Conservation (phyloP, 768 basidiomycete species). For the Rossbeevera mucosa region DNA sequence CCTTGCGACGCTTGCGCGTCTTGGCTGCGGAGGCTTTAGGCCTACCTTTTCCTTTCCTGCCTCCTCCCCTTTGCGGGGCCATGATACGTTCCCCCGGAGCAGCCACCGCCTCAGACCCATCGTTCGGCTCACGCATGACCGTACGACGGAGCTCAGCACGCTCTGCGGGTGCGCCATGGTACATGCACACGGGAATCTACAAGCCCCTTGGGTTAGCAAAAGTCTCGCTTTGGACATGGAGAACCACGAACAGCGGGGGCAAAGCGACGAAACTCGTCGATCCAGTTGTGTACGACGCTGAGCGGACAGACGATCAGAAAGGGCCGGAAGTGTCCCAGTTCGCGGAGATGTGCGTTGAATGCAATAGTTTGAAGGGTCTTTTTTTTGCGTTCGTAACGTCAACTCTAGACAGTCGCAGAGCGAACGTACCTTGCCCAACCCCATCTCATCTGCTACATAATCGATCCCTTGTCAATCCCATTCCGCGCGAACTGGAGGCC, state of each 20-base stretch:
- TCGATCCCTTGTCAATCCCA: conserved; percentile 2
- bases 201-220: not conserved
- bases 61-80: conserved; percentile 21
- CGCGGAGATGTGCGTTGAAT: conserved; percentile 86
- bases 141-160: conserved; percentile 75
- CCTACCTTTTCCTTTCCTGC: conserved; percentile 9
- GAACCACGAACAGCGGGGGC: conserved; percentile 62
- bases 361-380: conserved; percentile 95
- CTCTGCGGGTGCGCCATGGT: conserved; percentile 80
- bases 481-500: conserved; percentile 10
- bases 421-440: conserved; percentile 66
- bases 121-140: conserved; percentile 40
- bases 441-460: conserved; percentile 86
- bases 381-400: not conserved
- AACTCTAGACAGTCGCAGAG: not conserved
- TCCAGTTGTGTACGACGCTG: conserved; percentile 91
- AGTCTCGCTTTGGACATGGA: not conserved
- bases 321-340: conserved; percentile 61
- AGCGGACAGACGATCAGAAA: conserved; percentile 91
- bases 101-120: conserved; percentile 20
- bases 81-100: conserved; percentile 22
- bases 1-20: conserved; percentile 19
- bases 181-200: conserved; percentile 84
- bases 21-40: conserved; percentile 10
- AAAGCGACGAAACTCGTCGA: conserved; percentile 78